These are phyloP conservation scores for Helianthus tuberosus DNA, from an alignment of 129 eudicot species.

Conservation along the genomic window DNA sequence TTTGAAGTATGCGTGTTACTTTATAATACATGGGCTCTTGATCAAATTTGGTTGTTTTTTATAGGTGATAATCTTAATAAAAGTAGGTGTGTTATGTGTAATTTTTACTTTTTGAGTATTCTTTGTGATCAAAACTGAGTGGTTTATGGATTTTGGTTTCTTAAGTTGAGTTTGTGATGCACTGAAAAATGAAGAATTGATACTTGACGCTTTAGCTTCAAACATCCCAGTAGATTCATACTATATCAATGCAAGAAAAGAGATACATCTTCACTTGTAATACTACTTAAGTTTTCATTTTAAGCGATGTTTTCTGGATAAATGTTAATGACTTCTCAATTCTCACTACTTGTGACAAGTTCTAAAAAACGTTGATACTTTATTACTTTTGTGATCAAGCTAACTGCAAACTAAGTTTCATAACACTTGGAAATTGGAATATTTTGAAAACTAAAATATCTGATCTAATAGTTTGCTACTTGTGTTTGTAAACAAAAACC, in stretches of 20 bases:
- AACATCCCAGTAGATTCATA: background rate
- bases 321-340: background rate
- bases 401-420: no score
- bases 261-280: slow-evolving; percentile 7
- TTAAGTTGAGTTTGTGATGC: background rate
- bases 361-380: slow-evolving; percentile 3
- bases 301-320: background rate
- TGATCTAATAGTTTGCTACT: no score
- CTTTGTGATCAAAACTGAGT: slow-evolving; percentile 8
- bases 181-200: background rate
- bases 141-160: slow-evolving; percentile 12
- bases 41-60: background rate
- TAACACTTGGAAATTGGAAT: no score
- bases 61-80: background rate
- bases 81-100: background rate
- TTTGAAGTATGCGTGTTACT: no score
- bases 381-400: background rate
- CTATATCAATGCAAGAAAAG: background rate
- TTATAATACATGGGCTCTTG: no score
- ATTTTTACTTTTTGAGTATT: background rate
- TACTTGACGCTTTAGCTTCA: background rate
- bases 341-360: background rate
- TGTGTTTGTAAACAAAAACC: no score
- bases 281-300: background rate
- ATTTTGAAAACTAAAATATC: no score